Base-by-base conservation (phyloP, 192 early-diverging fungal genomes). In the Pilaira anomala region DNA sequence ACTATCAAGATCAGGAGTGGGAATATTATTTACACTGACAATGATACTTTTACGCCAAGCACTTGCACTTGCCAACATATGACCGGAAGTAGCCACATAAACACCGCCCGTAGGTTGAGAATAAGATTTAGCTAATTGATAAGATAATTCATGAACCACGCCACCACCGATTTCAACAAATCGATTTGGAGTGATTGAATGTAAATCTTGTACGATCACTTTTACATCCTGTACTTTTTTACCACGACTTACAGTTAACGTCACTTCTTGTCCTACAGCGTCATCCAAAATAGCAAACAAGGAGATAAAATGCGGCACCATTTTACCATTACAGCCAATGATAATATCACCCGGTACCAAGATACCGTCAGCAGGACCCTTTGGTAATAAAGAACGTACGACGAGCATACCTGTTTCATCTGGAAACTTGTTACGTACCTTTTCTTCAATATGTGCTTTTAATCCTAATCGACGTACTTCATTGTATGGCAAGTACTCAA, bases 121-220 rank as follows among this genome's bases (percentile, higher is more conserved):
- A 67, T 87, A 87, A 8, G 78, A 78, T 65, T 87, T 82, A 0
- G 91, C 91, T n/a, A 93, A 71, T 62, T 91, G 88, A 62, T 88
- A 91, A 7, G 87, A 88, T 25, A 93, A 68, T 48, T 89, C 79
- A 66, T 91, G 80, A 18, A 91, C 80, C 51, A 88, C 83, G 29
- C 83, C 88, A 48, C 93, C 93, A 51, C 95, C 95, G 42, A 94
- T 83, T 56, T 93, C 87, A 1, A 97, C 84, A 74, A 88, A 92
- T 29, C 87, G 78, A 61, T 91, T 84, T 1, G 94, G 93, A 4
- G 94, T 93, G 30, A 92, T 84, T 2, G 76, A 75, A 62, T 90
- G 87, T 57, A 93, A 69, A 65, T 93, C 86, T 68, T 93, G 82
- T 1, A 90, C 85, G 12, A 51, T 39, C 7, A 85, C 62, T n/a